Evolutionary conservation across 2,329 filamentous ascomycete genomes (phyloP), one percentile per base, ranked within the genome.

Genomic region (Cercospora sp.): DNA sequence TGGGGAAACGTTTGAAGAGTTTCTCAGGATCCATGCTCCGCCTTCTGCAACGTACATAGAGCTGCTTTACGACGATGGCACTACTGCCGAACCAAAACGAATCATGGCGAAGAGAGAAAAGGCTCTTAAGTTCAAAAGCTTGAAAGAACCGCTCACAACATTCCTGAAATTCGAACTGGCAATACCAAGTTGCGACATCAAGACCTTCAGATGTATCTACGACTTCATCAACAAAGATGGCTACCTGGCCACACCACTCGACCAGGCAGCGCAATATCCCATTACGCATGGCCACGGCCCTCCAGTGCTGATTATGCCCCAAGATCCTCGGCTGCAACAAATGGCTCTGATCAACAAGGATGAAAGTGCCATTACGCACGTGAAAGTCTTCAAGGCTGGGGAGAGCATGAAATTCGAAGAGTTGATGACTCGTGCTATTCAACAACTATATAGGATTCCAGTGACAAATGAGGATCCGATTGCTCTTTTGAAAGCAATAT

Each of bases 401-500:
- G 71, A 69, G 30, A 65, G 69, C 2, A 75, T 81, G 69, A 73
- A 76, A 21, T 81, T 82, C 65, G 72, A 76, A 13, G 81, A 82
- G 57, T 73, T 81, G 40, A 75, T 76, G 40, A 67, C 59, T 1
- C 73, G 79, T 32, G 77, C 79, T 5, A 69, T 82, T 8, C 59
- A 75, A 1, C 74, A 79, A 1, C 71, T 82, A 49, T 77, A 77
- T 62, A 61, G 69, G 0, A 75, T 79, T 43, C 69, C 71, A 13
- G 66, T 72, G 43, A 78, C 78, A 1, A 67, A 71, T 32, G 79
- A 81, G 63, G 77, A 81, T 59, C 80, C 80, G 10, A 73, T 82
- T 28, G 66, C 60, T 6, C 66, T 78, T 0, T 76, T 82, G n/a
- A 66, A 71, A 32, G 76, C 75, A 26, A 73, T 82, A 24, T 82